Evolutionary conservation across 768 basidiomycete species (phyloP).

Genomic region (Podaxis carcinomalis): DNA sequence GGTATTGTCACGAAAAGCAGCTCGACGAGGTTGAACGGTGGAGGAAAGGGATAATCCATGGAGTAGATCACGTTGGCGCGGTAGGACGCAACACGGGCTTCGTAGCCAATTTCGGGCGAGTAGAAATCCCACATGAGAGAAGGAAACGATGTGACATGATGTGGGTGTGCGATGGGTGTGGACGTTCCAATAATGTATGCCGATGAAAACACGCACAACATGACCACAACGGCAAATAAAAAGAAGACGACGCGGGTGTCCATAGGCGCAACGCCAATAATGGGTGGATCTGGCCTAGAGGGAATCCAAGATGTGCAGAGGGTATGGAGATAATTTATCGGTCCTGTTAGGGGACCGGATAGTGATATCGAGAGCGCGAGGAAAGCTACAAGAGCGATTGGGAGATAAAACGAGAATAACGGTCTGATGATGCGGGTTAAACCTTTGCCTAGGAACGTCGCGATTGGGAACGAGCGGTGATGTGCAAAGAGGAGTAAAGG

Average conservation of each 20-base stretch:
- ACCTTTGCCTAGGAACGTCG: slow-evolving; percentile 34
- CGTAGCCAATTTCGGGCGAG: slow-evolving; percentile 34
- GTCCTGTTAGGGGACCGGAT: slow-evolving; percentile 22
- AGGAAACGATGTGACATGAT: background rate
- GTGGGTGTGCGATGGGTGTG: slow-evolving; percentile 17
- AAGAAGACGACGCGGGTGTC: slow-evolving; percentile 43
- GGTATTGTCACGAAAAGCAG: slow-evolving; percentile 6
- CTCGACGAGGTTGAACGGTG: slow-evolving; percentile 45
- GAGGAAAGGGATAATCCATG: slow-evolving; percentile 38
- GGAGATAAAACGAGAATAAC: slow-evolving; percentile 42
- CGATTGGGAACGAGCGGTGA: slow-evolving; percentile 38
- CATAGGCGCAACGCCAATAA: slow-evolving; percentile 35
- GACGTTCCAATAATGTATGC: slow-evolving; percentile 27
- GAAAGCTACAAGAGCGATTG: slow-evolving; percentile 37
- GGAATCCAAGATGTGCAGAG: slow-evolving; percentile 1
- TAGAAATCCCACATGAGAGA: slow-evolving; percentile 44
- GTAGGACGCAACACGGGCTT: slow-evolving; percentile 39
- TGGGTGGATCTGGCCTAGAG: slow-evolving; percentile 2
- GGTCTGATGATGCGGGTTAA: slow-evolving; percentile 35
- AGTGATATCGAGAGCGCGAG: slow-evolving; percentile 47
- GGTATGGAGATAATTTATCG: slow-evolving; percentile 16
- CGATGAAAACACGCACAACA: slow-evolving; percentile 31
- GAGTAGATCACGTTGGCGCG: slow-evolving; percentile 31
- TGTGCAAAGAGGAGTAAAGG: slow-evolving; percentile 40
- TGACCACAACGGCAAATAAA: slow-evolving; percentile 26